These are phyloP conservation scores for Monosporascus sp. DNA, from an alignment of 2,329 filamentous ascomycete species.

Conservation along the genomic window DNA sequence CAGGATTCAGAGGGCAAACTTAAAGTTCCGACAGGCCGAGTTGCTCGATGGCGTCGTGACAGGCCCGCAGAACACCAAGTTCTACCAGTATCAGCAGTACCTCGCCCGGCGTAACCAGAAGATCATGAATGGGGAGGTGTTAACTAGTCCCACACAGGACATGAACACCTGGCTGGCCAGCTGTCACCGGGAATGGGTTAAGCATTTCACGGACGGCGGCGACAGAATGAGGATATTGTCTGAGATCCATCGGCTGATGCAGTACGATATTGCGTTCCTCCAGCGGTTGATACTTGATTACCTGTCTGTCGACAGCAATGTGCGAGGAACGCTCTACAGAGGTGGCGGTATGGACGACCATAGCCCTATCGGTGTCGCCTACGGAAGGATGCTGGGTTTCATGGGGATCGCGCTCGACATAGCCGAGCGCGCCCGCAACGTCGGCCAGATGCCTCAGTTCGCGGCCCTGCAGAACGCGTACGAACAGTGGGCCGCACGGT, in stretches of 20 bases:
- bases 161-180: too few relatives aligned
- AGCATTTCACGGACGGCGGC: slow-evolving; percentile 9
- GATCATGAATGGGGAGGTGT: too few relatives aligned
- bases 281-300: slow-evolving; percentile 18
- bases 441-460: not conserved
- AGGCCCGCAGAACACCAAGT: too few relatives aligned
- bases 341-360: not conserved
- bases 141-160: too few relatives aligned
- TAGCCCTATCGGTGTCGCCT: not conserved
- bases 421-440: accelerated
- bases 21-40: too few relatives aligned
- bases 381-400: not conserved
- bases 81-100: too few relatives aligned
- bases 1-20: too few relatives aligned
- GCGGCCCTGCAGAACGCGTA: not conserved
- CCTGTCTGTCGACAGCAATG: not conserved
- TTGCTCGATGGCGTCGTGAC: too few relatives aligned
- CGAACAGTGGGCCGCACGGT: slow-evolving; percentile 5
- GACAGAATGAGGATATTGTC: slow-evolving; percentile 7
- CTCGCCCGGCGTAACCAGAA: too few relatives aligned
- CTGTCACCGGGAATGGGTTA: not conserved
- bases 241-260: slow-evolving; percentile 1
- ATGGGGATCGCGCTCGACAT: not conserved
- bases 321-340: not conserved
- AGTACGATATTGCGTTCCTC: slow-evolving; percentile 10